Evolutionary conservation across 495 filamentous ascomycete species (phyloP).

Genomic region (Penicillium malachiteum): DNA sequence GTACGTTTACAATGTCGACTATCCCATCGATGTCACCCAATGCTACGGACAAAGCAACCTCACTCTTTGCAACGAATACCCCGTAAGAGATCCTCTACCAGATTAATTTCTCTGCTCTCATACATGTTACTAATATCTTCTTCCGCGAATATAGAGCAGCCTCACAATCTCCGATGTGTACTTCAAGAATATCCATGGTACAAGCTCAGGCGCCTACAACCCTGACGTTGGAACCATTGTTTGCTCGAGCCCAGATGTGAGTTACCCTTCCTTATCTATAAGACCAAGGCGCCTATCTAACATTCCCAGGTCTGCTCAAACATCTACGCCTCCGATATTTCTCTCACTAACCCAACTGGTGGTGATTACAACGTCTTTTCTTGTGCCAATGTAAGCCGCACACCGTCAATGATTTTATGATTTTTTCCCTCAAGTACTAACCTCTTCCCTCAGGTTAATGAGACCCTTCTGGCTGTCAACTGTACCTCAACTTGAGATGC

Average conservation of each 20-base stretch:
- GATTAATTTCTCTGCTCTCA: not conserved
- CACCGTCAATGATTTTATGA: not conserved
- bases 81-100: conserved; percentile 26
- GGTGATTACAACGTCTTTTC: conserved; percentile 39
- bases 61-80: conserved; percentile 59
- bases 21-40: conserved; percentile 63
- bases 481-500: conserved; percentile 23
- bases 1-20: conserved; percentile 59
- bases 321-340: conserved; percentile 51
- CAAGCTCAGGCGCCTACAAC: conserved; percentile 50
- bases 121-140: not conserved
- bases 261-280: conserved; percentile 4
- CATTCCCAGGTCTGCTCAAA: conserved; percentile 47
- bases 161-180: conserved; percentile 57
- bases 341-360: conserved; percentile 52
- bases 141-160: conserved; percentile 36
- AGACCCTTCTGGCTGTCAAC: conserved; percentile 40
- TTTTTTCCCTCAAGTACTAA: not conserved
- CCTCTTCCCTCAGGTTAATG: conserved; percentile 29
- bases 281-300: not conserved
- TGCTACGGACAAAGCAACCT: conserved; percentile 65
- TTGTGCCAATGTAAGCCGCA: conserved; percentile 50
- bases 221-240: conserved; percentile 56
- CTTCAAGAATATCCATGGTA: conserved; percentile 55
- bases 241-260: conserved; percentile 52